Conservation (phyloP, 2,329 filamentous ascomycete species). For the Akanthomyces muscarius region DNA sequence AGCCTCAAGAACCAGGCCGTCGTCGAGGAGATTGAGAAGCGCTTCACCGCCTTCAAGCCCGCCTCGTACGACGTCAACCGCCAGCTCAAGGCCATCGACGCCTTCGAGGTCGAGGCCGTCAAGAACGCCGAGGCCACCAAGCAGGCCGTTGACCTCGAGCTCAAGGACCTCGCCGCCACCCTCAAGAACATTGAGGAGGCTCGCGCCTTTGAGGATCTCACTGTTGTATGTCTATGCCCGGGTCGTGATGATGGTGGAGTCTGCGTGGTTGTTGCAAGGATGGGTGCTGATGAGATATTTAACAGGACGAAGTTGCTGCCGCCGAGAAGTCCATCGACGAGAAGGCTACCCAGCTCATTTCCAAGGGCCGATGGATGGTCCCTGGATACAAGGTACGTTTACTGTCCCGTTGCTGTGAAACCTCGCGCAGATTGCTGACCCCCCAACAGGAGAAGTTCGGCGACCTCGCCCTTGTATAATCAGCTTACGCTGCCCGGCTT, state of each 20-base stretch:
- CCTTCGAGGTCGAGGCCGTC: conserved; percentile 93
- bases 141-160: conserved; percentile 89
- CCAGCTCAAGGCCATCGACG: conserved; percentile 97
- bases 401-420: background rate
- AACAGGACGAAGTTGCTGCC: conserved; percentile 86
- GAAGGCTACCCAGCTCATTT: conserved; percentile 90
- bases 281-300: conserved; percentile 20
- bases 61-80: conserved; percentile 85
- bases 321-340: conserved; percentile 96
- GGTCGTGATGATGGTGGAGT: background rate
- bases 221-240: conserved; percentile 69
- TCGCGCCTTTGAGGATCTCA: conserved; percentile 92
- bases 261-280: conserved; percentile 22
- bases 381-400: conserved; percentile 92
- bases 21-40: conserved; percentile 95
- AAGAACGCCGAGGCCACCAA: conserved; percentile 98
- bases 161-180: conserved; percentile 90
- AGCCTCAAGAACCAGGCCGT: conserved; percentile 94
- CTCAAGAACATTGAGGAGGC: conserved; percentile 96
- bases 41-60: conserved; percentile 88
- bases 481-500: conserved; percentile 30
- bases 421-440: conserved; percentile 40
- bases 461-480: conserved; percentile 91
- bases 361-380: conserved; percentile 97
- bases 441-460: conserved; percentile 88